Base-by-base conservation (phyloP, 2,329 filamentous ascomycete genomes). In the Alternaria sp. region DNA sequence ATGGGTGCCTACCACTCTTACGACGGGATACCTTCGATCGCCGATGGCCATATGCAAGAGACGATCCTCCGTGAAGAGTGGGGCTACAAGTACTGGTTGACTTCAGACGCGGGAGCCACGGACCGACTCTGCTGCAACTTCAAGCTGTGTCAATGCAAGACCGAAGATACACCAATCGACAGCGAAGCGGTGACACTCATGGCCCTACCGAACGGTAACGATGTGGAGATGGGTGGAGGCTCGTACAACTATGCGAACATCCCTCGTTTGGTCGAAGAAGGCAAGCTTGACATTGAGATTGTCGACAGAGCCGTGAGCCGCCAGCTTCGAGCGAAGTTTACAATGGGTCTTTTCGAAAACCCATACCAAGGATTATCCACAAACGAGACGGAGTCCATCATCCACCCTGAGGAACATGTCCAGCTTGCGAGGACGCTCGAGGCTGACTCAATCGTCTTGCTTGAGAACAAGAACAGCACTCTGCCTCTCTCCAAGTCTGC, bases 1-100 rank as follows among this genome's bases (percentile, higher is more conserved):
- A 93, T 93, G 91, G 87, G 88, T 30, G 86, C 90, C 0, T 93
- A 93, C 71, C 87, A 91, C 70, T 88, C 88, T 54, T 92, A 92
- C 64, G 91, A 93, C 65, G 91, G 90, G 2, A 81, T 91, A 14
- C 89, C 91, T 1, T 84, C 87, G 0, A 86, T 92, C 51, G 85
- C 90, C 2, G 86, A 92, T 72, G 82, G 86, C 54, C 86, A 89
- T 60, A 81, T 89, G 4, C 81, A 92, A 43, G 91, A 89, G 16
- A 78, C 77, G 0, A 91, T 93, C 43, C 80, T 93, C 11, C 83
- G 91, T 57, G 84, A 85, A 1, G 88, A 92, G 71, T 93, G 90
- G 90, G 89, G 88, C 1, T 93, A 90, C 67, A 83, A 92, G 62
- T 91, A 90, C 78, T 92, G 84, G 62, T 82, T 89, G 0, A 88